Evolutionary conservation across 345 rosid genomes (phyloP), one percentile per base, ranked within the genome.

Genomic region (Lepidium africanum): DNA sequence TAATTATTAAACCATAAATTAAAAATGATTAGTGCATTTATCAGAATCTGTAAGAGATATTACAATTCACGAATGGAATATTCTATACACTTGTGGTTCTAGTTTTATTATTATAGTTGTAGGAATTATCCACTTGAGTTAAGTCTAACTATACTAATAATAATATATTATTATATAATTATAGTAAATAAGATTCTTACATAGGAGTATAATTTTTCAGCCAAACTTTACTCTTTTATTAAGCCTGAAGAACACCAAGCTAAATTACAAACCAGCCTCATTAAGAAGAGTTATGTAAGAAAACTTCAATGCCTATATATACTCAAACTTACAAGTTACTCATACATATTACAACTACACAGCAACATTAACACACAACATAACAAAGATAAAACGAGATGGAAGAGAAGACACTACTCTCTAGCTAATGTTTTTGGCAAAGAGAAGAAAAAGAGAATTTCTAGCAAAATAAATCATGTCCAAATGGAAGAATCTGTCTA

Each of bases 251-350:
- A 30, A 30, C 7, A 30, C 33, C 0, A 27, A 30, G 33, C 33
- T 30, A 6, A 30, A 30, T 30, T 30, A 30, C 7, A 30, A 30
- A 30, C 33, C 33, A 30, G 7, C 33, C 7, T 30, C 33, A 27
- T 27, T 6, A 27, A 27, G 27, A 25, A 25, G 17, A 54, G 35
- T 36, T 53, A 11, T 23, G 51, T 46, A 47, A 25, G 58, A 33
- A 41, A 21, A 36, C 70, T 54, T 25, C 76, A 63, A 54, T 63
- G 55, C 63, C 63, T 63, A 63, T 71, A 70, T 61, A 63, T 47
- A 71, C 64, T 15, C 38, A 37, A 63, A 71, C 64, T 54, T 64
- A 63, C 69, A 36, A 63, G 14, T 63, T 54, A 17, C 63, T 45
- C 75, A 63, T 63, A 63, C 17, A 70, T 49, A 55, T 71, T 16